Percentiles rank a stretch among this genome's conserved stretches.
phyloP scores from a whole-genome alignment of 2,329 filamentous ascomycete species.

The Scytalidium lignicola region DNA sequence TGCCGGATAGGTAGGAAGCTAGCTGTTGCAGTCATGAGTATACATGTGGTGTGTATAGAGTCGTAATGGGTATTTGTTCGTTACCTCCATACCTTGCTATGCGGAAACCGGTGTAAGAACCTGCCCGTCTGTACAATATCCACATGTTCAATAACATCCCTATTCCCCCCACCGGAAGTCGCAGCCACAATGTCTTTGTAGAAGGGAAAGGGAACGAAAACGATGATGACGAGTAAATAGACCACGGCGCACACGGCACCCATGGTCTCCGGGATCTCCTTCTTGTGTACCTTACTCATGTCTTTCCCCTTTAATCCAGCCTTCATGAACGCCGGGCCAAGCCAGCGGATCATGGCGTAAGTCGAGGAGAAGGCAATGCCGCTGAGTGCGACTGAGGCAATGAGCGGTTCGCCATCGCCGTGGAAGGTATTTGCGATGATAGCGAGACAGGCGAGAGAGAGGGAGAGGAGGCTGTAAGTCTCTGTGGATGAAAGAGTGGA shows the following conservation, averaged over 20 bases:
- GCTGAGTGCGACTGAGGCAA: constrained; percentile 84
- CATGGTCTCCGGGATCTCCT: constrained; percentile 92
- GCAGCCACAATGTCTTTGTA: constrained; percentile 97
- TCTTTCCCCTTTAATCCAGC: constrained; percentile 88
- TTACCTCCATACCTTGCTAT: constrained; percentile 67
- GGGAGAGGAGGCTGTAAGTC: constrained; percentile 50
- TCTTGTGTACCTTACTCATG: constrained; percentile 69
- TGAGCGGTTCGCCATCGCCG: constrained; percentile 78
- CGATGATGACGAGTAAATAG: constrained; percentile 81
- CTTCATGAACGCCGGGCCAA: constrained; percentile 81
- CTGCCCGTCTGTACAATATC: constrained; percentile 61
- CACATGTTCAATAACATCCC: constrained; percentile 66
- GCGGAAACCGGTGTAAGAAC: constrained; percentile 85
- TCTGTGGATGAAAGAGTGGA: constrained; percentile 46
- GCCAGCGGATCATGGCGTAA: constrained; percentile 88
- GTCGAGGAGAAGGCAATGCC: constrained; percentile 75
- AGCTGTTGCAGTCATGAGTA: constrained; percentile 49
- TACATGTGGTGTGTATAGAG: not conserved
- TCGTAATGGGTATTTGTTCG: no score
- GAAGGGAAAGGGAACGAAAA: constrained; percentile 95
- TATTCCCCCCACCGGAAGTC: constrained; percentile 88
- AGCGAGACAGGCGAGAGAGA: constrained; percentile 65
- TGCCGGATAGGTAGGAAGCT: constrained; percentile 88
- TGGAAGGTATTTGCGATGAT: constrained; percentile 77
- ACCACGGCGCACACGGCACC: constrained; percentile 89